Evolutionary conservation across 371 early-diverging fungal species (phyloP), one percentile per base, ranked within the genome.

Genomic region (Mucor racemosus): DNA sequence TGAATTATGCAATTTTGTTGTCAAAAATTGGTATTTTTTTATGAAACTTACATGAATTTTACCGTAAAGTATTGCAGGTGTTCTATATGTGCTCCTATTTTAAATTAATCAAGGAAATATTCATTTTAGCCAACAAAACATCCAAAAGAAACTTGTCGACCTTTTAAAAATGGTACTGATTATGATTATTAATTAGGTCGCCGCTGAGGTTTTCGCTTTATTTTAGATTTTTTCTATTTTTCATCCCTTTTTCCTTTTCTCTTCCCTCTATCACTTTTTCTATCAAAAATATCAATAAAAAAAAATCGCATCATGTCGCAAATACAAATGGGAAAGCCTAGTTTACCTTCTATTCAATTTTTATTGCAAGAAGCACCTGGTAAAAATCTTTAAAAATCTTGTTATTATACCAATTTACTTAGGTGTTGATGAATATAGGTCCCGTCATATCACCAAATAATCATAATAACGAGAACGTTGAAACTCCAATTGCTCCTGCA

Each of bases 321-420:
- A 38, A 14, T 58, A 46, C 34, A 17, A 59, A 71, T 67, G 64
- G 65, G 63, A 17, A 75, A 72, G 62, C 76, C 72, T n/a, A 72
- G 58, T 39, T 62, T 76, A 48, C 73, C 72, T 58, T 76, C 76
- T n/a, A 72, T 76, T 41, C 67, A 76, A n/a, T 76, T 72, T 58
- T 41, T 76, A 11, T 60, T 76, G 57, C 67, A 71, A 50, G 69
- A 76, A 65, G 41, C 50, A 10, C 58, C 57, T 39, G 57, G 50
- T 67, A 62, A 55, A 15, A 9, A 31, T 50, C 10, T 50, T 19
- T 26, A 10, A 50, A 50, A 4, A 2, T 10, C 5, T 26, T 19
- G 11, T 26, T 10, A 26, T 26, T 26, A 26, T 26, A 26, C 26
- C 26, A 26, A 26, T 26, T 26, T 8, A 19, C n/a, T 19, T 48